Base-by-base conservation (phyloP, 2,329 filamentous ascomycete genomes). In the Arachnomyces sp. region DNA sequence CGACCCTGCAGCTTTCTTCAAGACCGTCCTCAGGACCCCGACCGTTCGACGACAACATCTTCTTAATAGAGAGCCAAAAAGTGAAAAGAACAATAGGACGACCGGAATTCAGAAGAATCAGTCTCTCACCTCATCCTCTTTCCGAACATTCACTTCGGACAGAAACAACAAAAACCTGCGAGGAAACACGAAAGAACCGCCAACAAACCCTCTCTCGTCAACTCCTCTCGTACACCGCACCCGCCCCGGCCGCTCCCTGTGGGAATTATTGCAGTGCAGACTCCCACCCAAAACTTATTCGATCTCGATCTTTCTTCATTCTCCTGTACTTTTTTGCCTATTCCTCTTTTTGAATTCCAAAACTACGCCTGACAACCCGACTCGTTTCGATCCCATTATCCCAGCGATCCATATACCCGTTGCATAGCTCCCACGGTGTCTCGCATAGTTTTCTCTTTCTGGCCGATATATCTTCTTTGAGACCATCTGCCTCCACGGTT, bases 101-200 rank as follows among this genome's bases (percentile, higher is more conserved):
- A 49, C 52, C 52, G 51, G 54, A 51, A 54, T 39, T 38, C 48
- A 46, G 43, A 49, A 37, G 39, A 45, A 41, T 38, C 42, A 43
- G 43, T 43, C 41, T 37, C 38, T 32, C 36, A 36, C 37, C 35
- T 29, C 17, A 34, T 46, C 42, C 43, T 39, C 47, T 39, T 38
- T 31, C 29, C 38, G 31, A 34, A 36, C 38, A 25, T 36, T 39
- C 39, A 37, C 40, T 45, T 36, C 39, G 42, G 36, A 36, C 33
- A 37, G n/a, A 28, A 28, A 16, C 12, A 14, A 28, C 16, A 13
- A 28, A n/a, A n/a, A n/a, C n/a, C 15, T 28, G 28, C n/a, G n/a
- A n/a, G n/a, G n/a, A 15, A 18, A 5, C 14, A 9, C 15, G 18
- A 7, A 11, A 9, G 14, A 2, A 3, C 20, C 16, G 7, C 34